phyloP scores from a whole-genome alignment of 495 filamentous ascomycete genomes.

The Penicillium flavigenum region DNA sequence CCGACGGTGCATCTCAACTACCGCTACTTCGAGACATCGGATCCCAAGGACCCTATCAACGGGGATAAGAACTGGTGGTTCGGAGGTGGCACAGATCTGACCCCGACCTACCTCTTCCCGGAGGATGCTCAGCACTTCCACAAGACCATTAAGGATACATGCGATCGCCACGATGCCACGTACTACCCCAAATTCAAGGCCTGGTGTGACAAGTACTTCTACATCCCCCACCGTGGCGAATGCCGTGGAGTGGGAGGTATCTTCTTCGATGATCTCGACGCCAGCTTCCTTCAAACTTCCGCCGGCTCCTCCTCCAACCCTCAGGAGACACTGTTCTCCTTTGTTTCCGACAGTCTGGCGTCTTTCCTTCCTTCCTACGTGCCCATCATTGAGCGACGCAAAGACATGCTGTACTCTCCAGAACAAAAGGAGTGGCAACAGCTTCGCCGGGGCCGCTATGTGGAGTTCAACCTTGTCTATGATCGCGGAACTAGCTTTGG shows the following conservation, averaged over 20 bases:
- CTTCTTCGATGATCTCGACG: constrained; percentile 98
- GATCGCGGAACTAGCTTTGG: constrained; percentile 96
- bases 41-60: constrained; percentile 58
- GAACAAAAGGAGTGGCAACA: constrained; percentile 96
- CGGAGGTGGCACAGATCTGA: constrained; percentile 91
- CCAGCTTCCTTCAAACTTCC: constrained; percentile 49
- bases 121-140: constrained; percentile 98
- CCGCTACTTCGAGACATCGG: constrained; percentile 92
- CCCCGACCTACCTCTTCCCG: constrained; percentile 90
- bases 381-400: constrained; percentile 81
- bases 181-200: constrained; percentile 97
- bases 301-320: constrained; percentile 64
- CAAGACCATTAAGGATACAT: constrained; percentile 84
- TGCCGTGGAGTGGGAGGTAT: constrained; percentile 91
- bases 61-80: constrained; percentile 92
- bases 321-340: constrained; percentile 89
- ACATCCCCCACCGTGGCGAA: constrained; percentile 85
- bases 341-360: constrained; percentile 76
- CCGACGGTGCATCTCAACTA: constrained; percentile 99
- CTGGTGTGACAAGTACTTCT: constrained; percentile 99
- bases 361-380: constrained; percentile 91
- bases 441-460: constrained; percentile 85
- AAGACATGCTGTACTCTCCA: constrained; percentile 84
- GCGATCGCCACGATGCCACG: constrained; percentile 85
- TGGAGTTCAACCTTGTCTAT: constrained; percentile 98